Percentiles rank a stretch among this genome's conserved stretches.
Evolutionary conservation across 805 yeast species (phyloP).

Genomic region (Candida koratica): DNA sequence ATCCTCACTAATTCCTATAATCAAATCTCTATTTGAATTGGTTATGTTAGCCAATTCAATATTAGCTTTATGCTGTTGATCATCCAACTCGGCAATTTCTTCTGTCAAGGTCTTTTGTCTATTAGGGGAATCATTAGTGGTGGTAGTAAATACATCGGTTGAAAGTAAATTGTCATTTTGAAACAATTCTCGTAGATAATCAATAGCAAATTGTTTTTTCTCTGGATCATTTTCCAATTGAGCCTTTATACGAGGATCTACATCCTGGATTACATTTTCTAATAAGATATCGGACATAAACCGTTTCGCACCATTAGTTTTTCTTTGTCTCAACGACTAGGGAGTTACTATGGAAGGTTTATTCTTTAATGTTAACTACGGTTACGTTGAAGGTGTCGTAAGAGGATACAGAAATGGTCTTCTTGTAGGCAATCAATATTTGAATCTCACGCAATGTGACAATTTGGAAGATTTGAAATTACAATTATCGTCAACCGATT

Average conservation of each 20-base stretch:
- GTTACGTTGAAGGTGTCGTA: slow-evolving; percentile 90
- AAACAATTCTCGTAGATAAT: slow-evolving; percentile 39
- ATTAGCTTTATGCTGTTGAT: slow-evolving; percentile 47
- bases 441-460: slow-evolving; percentile 94
- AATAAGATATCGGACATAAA: slow-evolving; percentile 33
- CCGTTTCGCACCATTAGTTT: no score
- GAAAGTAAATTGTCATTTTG: slow-evolving; percentile 47
- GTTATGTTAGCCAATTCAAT: slow-evolving; percentile 40
- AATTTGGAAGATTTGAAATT: slow-evolving; percentile 88
- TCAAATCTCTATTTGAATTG: slow-evolving; percentile 41
- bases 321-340: slow-evolving; percentile 1
- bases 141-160: slow-evolving; percentile 40
- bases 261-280: slow-evolving; percentile 26
- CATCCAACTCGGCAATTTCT: slow-evolving; percentile 71
- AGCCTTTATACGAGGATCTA: slow-evolving; percentile 22
- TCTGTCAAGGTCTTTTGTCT: slow-evolving; percentile 46
- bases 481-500: slow-evolving; percentile 93
- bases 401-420: slow-evolving; percentile 91
- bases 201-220: slow-evolving; percentile 18
- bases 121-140: slow-evolving; percentile 19
- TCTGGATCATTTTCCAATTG: slow-evolving; percentile 19
- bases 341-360: slow-evolving; percentile 75
- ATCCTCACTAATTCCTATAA: slow-evolving; percentile 39
- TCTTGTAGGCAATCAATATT: slow-evolving; percentile 71
- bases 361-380: slow-evolving; percentile 83